Base-by-base conservation (phyloP, 2,329 filamentous ascomycete genomes). In the Aulographum hederae region DNA sequence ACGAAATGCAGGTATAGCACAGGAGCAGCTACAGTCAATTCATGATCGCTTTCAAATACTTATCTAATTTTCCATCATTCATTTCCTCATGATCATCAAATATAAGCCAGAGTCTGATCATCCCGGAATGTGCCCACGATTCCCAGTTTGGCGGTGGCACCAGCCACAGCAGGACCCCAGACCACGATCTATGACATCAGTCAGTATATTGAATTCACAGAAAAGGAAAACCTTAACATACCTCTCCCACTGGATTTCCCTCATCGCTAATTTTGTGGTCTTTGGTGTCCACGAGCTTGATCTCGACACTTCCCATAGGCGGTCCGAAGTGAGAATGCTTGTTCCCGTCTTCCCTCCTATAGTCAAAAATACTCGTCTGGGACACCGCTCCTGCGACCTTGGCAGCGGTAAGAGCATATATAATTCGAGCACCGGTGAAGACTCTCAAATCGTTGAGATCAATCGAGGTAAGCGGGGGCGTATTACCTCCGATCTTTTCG, bases 311-410 rank as follows among this genome's bases (percentile, higher is more conserved):
- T 39, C 77, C 80, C 26, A 89, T 48, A 2, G 86, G 85, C 6
- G 77, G 63, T 3, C 89, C 89, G 46, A 95, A 93, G 51, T 92
- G 84, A 35, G 54, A 61, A 28, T 58, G 55, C 28, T 53, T 54
- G 10, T 41, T 38, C 13, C 53, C 51, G 21, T 54, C 54, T 3
- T 58, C 52, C 65, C 63, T 41, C 30, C 86, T 64, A 52, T 95
- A 95, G 50, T 95, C 86, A 47, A 80, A 91, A 25, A 85, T 65
- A 38, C 80, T 74, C 5, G 80, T 92, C 56, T 95, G 86, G 1
- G 77, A 63, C n/a, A 92, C 69, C 1, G 85, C 77, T 23, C 89
- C 89, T 2, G 85, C 86, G n/a, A 95, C 79, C 37, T 71, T 69
- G 16, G 81, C 62, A 1, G 78, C 73, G 13, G 82, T 78, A 33